Conservation (phyloP, 306 rosid species). For the Cicer yamashitae region DNA sequence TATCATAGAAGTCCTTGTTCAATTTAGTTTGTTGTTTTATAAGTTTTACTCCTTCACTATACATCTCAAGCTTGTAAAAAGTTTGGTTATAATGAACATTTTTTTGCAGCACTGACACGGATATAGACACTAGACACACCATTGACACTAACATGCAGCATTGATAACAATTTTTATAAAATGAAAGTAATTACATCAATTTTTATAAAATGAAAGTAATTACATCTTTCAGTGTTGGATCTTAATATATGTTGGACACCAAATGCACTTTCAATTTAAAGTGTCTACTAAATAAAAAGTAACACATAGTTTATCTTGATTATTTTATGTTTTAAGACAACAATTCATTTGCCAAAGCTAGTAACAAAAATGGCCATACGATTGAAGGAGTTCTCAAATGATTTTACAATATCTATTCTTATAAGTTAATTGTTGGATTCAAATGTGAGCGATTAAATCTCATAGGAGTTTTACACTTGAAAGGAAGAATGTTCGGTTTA, state of each 20-base stretch:
- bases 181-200: too few relatives aligned
- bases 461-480: too few relatives aligned
- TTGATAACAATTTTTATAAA: too few relatives aligned
- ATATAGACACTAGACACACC: too few relatives aligned
- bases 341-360: not conserved
- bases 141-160: too few relatives aligned
- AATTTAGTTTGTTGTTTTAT: not conserved
- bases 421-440: not conserved
- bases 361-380: not conserved
- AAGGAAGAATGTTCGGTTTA: too few relatives aligned
- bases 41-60: not conserved
- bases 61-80: not conserved
- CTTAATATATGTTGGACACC: too few relatives aligned
- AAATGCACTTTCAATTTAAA: too few relatives aligned
- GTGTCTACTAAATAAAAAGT: too few relatives aligned
- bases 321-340: not conserved
- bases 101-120: not conserved
- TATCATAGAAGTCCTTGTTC: conserved; percentile 16
- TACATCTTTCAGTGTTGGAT: too few relatives aligned
- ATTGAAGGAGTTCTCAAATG: not conserved
- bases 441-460: too few relatives aligned
- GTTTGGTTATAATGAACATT: not conserved
- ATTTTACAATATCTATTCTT: not conserved
- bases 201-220: too few relatives aligned
- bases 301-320: not conserved